Evolutionary conservation across 108 stramenopile genomes (phyloP).

Genomic region (Chaetoceros tenuissimus): DNA sequence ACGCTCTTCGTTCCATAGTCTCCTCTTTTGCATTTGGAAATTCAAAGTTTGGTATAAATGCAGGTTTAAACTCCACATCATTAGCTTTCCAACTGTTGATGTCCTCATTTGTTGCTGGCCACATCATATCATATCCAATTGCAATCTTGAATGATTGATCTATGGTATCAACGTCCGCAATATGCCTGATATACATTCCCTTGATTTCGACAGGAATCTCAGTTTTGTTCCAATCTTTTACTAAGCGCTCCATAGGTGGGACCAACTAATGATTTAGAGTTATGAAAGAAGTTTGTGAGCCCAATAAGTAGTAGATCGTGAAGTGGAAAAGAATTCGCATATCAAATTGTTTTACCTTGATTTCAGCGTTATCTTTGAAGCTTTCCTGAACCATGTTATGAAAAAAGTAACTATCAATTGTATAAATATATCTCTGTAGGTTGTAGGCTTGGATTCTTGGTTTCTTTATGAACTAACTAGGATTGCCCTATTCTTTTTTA

Average conservation of each 20-base stretch:
- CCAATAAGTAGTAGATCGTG: no score
- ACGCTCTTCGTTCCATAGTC: background rate
- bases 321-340: no score
- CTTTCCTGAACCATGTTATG: no score
- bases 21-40: background rate
- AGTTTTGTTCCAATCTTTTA: background rate
- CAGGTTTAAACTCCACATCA: background rate
- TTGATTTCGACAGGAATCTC: background rate
- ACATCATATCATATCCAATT: background rate
- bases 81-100: background rate
- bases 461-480: no score
- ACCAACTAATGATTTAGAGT: no score
- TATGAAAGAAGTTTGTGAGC: no score
- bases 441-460: no score
- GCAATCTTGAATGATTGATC: background rate
- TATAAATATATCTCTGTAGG: no score
- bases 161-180: background rate
- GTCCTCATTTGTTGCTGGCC: background rate
- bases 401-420: no score
- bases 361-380: no score
- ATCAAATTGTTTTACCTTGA: no score
- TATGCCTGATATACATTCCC: background rate
- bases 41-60: background rate
- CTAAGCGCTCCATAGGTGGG: background rate
- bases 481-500: no score